Base-by-base conservation (phyloP, 1,284 basidiomycete species). In the Puccinia horiana region DNA sequence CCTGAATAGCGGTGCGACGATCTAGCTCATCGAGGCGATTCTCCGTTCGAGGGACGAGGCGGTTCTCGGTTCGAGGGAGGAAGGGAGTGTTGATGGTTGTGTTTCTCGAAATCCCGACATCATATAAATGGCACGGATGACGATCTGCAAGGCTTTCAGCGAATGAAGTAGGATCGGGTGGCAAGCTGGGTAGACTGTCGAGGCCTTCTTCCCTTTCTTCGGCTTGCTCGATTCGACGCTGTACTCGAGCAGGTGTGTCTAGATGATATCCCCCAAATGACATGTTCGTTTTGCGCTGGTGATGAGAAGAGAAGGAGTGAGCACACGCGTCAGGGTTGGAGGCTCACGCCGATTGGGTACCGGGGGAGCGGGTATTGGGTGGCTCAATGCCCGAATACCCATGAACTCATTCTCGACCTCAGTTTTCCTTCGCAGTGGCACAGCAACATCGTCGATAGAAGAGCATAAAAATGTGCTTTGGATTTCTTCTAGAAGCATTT, bases 51-150 rank as follows among this genome's bases (percentile, higher is more conserved):
- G 26, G 47, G 26, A 74, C 11, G 18, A 20, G 40, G 40, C 23
- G 26, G 26, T 29, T 35, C 18, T 78, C 23, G 29, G n/a, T 74
- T 5, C 70, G 52, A 49, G 26, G 47, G 26, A 74, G 3, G 18
- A 73, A 47, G 12, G 69, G 23, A 40, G 37, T 74, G 44, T 42
- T 74, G n/a, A 63, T 74, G n/a, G 49, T 47, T 26, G 69, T 81
- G 29, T 47, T 37, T 35, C 26, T 37, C 4, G 67, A 35, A 40
- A 81, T 74, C 20, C 79, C 79, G 40, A 81, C 79, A 65, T 81
- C 79, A 54, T 81, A 81, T 18, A 32, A 8, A 74, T 81, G 42
- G 42, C 42, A 16, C 52, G 69, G 79, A 58, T 52, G 49, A 54
- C 47, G 47, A 32, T 72, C 1, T 8, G 6, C n/a, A 9, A 72